phyloP scores from a whole-genome alignment of 805 yeast species.

The Saccharomycopsis sp. region DNA sequence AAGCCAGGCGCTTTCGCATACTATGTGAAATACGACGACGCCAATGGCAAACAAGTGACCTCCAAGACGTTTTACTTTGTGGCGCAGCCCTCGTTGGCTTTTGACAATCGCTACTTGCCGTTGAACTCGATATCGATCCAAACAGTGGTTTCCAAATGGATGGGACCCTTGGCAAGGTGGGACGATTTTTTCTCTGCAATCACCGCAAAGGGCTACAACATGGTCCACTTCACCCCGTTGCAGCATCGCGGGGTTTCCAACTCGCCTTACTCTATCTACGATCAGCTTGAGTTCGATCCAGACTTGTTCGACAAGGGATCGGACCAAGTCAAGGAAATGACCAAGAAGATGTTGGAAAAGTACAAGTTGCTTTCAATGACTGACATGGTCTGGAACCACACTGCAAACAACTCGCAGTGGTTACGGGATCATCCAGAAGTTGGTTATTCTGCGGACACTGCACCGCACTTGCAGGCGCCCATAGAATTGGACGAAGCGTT shows the following conservation, averaged over 20 bases:
- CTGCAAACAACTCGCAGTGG: conserved; percentile 89
- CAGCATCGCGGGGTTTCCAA: conserved; percentile 83
- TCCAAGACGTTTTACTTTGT: conserved; percentile 60
- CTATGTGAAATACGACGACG: conserved; percentile 49
- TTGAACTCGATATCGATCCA: conserved; percentile 75
- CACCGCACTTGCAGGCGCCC: conserved; percentile 82
- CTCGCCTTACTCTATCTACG: conserved; percentile 88
- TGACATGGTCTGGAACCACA: conserved; percentile 91
- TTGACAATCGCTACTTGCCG: conserved; percentile 46
- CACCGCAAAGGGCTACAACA: conserved; percentile 74
- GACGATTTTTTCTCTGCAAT: conserved; percentile 51
- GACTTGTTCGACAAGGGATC: conserved; percentile 42
- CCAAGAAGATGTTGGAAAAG: conserved; percentile 40
- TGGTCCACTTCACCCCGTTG: conserved; percentile 93
- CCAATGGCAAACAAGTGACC: conserved; percentile 28
- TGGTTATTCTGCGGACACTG: conserved; percentile 78
- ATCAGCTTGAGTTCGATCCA: conserved; percentile 74
- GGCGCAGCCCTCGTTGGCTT: conserved; percentile 65
- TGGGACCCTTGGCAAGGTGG: conserved; percentile 68
- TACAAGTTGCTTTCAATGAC: conserved; percentile 69
- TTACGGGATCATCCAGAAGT: conserved; percentile 77
- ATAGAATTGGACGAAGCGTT: conserved; percentile 72
- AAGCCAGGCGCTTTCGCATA: conserved; percentile 76
- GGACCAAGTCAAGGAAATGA: conserved; percentile 45
- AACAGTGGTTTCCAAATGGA: conserved; percentile 85